Conservation (phyloP, 176 grass and related monocot species). For the Poa pratensis region DNA sequence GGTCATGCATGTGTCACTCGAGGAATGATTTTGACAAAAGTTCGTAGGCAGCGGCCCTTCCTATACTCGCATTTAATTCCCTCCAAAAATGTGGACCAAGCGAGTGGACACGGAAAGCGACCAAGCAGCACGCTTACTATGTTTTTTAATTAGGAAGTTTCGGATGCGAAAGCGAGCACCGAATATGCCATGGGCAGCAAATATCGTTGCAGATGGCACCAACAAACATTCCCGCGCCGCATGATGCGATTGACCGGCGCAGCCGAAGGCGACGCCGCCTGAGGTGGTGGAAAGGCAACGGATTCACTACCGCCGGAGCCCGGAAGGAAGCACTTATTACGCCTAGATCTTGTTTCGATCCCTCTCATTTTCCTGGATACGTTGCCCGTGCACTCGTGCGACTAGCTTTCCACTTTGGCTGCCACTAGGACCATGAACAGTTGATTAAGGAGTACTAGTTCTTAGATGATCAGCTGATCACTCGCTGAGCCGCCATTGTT, state of each 20-base stretch:
- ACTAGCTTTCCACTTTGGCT: neutral
- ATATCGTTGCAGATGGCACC: neutral
- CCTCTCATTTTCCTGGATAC: neutral
- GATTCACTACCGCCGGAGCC: conserved; percentile 7
- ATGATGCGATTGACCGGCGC: conserved; percentile 23
- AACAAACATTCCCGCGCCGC: conserved; percentile 17
- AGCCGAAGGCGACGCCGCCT: conserved; percentile 28
- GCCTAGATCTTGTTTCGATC: neutral
- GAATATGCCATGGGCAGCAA: neutral
- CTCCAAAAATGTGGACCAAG: too few relatives aligned
- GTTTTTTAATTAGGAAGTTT: neutral
- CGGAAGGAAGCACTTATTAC: neutral
- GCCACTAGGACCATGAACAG: neutral
- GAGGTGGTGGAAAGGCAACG: neutral
- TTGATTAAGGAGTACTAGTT: neutral
- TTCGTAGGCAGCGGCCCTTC: neutral
- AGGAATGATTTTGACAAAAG: neutral
- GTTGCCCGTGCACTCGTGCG: neutral
- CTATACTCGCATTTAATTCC: too few relatives aligned
- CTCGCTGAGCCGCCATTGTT: neutral
- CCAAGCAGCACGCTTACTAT: conserved; percentile 17
- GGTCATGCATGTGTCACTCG: neutral
- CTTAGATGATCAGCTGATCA: neutral
- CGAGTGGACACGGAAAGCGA: conserved; percentile 18
- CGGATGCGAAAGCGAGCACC: neutral